Conservation (phyloP, 345 rosid genomes). For the Citrus hindsii region DNA sequence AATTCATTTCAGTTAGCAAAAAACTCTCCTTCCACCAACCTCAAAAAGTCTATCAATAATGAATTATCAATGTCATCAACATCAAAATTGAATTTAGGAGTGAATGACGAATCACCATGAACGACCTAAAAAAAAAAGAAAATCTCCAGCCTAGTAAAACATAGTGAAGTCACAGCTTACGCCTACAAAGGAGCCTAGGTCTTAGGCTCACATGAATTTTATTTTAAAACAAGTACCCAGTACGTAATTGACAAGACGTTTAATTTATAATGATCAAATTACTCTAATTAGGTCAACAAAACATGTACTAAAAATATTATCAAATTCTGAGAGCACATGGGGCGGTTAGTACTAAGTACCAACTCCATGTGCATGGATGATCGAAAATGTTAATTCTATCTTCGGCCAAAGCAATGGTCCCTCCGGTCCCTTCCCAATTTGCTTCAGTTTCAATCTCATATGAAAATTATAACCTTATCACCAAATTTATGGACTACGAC, state of each 20-base stretch:
- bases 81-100: background rate
- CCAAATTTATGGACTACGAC: background rate
- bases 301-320: background rate
- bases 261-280: background rate
- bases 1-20: too few relatives aligned
- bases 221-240: background rate
- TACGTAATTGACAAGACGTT: background rate
- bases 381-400: slow-evolving; percentile 11
- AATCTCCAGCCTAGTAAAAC: background rate
- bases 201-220: background rate
- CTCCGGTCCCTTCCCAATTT: background rate
- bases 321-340: slow-evolving; percentile 7
- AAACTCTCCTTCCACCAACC: background rate
- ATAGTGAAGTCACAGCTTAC: background rate
- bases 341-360: background rate
- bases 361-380: slow-evolving; percentile 18
- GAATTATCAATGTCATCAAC: too few relatives aligned
- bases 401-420: slow-evolving; percentile 3
- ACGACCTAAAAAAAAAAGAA: background rate
- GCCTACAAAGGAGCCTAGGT: background rate
- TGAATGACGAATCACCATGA: background rate
- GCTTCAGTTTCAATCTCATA: background rate
- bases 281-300: slow-evolving; percentile 16
- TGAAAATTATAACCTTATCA: background rate
- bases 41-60: background rate